A percentile compares a stretch with the other conserved stretches of the same genome.
These are phyloP conservation scores for Davidsoniella australis DNA, from an alignment of 2,329 filamentous ascomycete species.

Conservation along the genomic window DNA sequence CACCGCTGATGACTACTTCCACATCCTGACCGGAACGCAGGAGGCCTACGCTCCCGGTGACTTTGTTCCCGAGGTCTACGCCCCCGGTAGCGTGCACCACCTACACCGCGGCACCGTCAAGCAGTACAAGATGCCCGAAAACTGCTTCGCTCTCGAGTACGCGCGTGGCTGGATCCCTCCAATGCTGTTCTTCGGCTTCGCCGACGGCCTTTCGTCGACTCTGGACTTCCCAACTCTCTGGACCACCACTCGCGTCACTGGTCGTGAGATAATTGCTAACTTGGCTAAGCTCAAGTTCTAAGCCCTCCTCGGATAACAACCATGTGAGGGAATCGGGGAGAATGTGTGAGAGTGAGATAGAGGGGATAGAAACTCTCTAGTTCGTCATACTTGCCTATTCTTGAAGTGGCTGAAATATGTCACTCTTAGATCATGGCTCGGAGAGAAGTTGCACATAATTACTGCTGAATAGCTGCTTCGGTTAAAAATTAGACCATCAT, in stretches of 20 bases:
- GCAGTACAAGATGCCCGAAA: constrained; percentile 67
- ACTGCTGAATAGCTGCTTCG: no score
- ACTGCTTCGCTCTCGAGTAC: constrained; percentile 70
- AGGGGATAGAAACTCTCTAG: no score
- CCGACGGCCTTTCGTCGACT: constrained; percentile 64
- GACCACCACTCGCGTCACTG: constrained; percentile 60
- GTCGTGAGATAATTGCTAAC: constrained; percentile 58
- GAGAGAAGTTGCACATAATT: no score
- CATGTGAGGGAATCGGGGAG: no score
- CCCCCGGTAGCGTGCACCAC: constrained; percentile 53
- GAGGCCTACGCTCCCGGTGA: constrained; percentile 54
- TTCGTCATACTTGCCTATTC: no score
- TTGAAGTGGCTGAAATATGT: no score
- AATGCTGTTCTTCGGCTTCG: constrained; percentile 81
- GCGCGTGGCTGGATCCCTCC: constrained; percentile 80
- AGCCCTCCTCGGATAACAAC: constrained; percentile 10
- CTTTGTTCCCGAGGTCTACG: constrained; percentile 54
- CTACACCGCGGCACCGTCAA: constrained; percentile 53
- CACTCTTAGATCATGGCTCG: no score
- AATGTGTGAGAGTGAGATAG: no score
- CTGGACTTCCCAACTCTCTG: constrained; percentile 74
- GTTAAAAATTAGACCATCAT: no score
- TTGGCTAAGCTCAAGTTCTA: constrained; percentile 55
- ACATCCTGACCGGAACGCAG: constrained; percentile 68
- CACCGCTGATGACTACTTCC: constrained; percentile 88